phyloP scores from a whole-genome alignment of 345 rosid genomes.

The Erysimum cheiranthoides region DNA sequence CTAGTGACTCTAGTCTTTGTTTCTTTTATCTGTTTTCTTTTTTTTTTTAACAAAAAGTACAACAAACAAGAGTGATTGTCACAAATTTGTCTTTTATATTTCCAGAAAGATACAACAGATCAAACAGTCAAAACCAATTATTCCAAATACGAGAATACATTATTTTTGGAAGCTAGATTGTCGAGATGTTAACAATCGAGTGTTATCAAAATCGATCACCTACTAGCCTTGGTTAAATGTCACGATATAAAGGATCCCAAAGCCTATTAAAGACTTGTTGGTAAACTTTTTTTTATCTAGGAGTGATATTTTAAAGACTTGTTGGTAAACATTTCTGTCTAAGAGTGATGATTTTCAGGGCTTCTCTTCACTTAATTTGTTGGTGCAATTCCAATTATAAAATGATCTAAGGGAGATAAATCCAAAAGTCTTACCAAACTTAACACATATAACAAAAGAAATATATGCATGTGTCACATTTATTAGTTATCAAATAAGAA shows the following conservation, averaged over 20 bases:
- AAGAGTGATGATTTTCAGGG: not conserved
- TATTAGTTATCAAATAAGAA: not conserved
- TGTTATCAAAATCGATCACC: not conserved
- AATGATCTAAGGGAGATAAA: not conserved
- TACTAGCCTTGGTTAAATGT: not conserved
- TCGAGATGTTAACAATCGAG: not conserved
- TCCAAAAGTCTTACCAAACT: not conserved
- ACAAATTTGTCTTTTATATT: not conserved
- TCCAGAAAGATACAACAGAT: constrained; percentile 21
- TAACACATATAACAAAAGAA: not conserved
- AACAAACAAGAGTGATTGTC: constrained; percentile 10
- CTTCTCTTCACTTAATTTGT: not conserved
- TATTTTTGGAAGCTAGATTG: constrained; percentile 6
- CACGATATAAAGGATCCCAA: not conserved
- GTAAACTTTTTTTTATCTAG: not conserved
- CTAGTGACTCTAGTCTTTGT: constrained; percentile 10
- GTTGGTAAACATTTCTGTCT: not conserved
- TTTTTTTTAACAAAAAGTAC: not conserved
- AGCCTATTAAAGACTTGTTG: not conserved
- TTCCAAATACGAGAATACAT: constrained; percentile 16
- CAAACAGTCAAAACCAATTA: constrained; percentile 17
- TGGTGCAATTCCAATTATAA: not conserved
- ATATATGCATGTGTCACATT: not conserved
- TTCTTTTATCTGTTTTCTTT: not conserved
- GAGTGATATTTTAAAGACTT: not conserved